phyloP scores from a whole-genome alignment of 1,284 basidiomycete genomes.

The Sanghuangporus baumii region DNA sequence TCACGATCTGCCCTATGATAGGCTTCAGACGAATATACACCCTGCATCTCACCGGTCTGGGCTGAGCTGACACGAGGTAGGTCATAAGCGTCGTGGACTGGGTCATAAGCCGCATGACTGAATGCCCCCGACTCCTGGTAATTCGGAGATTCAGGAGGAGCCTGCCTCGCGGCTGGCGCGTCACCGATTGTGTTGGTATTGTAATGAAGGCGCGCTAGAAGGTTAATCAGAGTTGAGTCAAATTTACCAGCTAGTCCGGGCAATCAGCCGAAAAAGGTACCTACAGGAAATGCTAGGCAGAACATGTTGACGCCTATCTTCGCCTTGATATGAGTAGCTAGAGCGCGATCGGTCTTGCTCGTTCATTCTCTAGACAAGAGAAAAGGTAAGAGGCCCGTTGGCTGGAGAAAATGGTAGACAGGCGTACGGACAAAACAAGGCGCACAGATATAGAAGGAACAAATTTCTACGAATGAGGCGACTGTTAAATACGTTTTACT shows the following conservation, averaged over 20 bases:
- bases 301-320: slow-evolving; percentile 11
- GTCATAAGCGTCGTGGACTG: slow-evolving; percentile 16
- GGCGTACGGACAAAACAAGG: background rate
- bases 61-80: background rate
- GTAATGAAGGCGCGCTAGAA: slow-evolving; percentile 7
- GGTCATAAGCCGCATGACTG: slow-evolving; percentile 14
- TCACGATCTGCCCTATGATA: slow-evolving; percentile 11
- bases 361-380: slow-evolving; percentile 9
- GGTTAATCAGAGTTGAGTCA: background rate
- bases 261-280: background rate
- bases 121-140: slow-evolving; percentile 1
- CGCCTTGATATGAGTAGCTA: background rate
- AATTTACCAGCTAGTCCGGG: background rate
- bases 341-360: slow-evolving; percentile 8
- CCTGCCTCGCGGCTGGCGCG: background rate
- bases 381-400: background rate
- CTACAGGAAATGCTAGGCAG: slow-evolving; percentile 16
- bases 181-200: background rate
- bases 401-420: slow-evolving; percentile 6
- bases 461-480: slow-evolving; percentile 4
- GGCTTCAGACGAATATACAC: background rate
- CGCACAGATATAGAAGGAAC: slow-evolving; percentile 12
- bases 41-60: background rate
- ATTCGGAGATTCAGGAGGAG: slow-evolving; percentile 3
- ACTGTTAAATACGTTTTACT: slow-evolving; percentile 10